Conservation (phyloP, 192 early-diverging fungal species). For the Obelidium mucronatum region DNA sequence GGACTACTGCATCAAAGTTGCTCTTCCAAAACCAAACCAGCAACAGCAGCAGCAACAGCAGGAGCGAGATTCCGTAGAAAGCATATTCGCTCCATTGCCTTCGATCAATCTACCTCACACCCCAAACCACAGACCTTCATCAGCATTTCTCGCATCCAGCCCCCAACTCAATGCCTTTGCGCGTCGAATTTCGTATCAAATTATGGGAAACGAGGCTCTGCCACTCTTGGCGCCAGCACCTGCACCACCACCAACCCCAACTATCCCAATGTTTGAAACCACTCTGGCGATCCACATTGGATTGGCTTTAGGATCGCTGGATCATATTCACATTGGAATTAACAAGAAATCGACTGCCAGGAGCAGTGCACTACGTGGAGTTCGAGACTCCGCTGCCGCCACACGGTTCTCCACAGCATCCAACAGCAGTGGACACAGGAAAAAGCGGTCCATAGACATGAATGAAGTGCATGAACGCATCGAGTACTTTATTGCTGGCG, state of each 20-base stretch:
- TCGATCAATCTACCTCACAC: too few species aligned
- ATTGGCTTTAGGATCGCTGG: constrained; percentile 9
- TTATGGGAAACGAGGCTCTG: background rate
- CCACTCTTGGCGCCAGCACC: background rate
- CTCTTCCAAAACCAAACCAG: background rate
- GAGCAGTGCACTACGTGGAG: background rate
- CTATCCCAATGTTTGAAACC: background rate
- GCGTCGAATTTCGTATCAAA: background rate
- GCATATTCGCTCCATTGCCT: too few species aligned
- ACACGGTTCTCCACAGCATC: too few species aligned
- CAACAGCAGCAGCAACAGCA: background rate
- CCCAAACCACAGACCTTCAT: too few species aligned
- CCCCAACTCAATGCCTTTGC: background rate
- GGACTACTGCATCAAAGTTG: constrained; percentile 3
- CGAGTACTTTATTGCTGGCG: constrained; percentile 36
- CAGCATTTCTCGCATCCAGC: too few species aligned
- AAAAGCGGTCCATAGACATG: background rate
- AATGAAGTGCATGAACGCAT: background rate
- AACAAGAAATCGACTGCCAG: background rate
- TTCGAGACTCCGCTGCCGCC: background rate
- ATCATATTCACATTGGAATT: constrained; percentile 33
- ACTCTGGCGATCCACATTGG: constrained; percentile 33
- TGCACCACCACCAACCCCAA: background rate
- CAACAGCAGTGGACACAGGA: background rate
- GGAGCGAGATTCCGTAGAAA: too few species aligned